Evolutionary conservation across 1,284 basidiomycete species (phyloP).

Genomic region (Pseudozyma tsukubaensis): DNA sequence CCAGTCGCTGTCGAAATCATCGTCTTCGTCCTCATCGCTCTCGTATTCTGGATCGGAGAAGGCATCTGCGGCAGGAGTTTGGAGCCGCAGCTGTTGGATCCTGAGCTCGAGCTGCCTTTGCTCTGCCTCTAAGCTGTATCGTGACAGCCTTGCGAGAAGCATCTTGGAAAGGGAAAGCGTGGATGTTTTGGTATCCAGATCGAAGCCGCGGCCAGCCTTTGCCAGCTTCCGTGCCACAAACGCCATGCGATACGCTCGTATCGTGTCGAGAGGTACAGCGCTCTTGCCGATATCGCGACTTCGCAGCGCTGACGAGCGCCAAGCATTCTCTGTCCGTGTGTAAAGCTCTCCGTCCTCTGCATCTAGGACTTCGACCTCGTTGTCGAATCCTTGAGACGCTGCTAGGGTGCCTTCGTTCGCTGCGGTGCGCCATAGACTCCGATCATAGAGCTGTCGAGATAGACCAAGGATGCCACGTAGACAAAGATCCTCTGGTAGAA

Average conservation of each 20-base stretch:
- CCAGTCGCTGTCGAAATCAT: constrained; percentile 40
- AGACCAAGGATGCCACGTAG: constrained; percentile 81
- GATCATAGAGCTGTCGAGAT: constrained; percentile 41
- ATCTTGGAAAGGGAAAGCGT: constrained; percentile 74
- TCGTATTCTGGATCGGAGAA: constrained; percentile 28
- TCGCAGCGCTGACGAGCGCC: constrained; percentile 76
- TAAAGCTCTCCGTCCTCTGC: constrained; percentile 49
- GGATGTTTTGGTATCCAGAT: constrained; percentile 71
- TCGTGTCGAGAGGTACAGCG: constrained; percentile 70
- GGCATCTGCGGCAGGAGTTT: constrained; percentile 4
- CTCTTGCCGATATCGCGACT: constrained; percentile 78
- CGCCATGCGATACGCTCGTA: constrained; percentile 76
- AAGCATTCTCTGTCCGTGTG: constrained; percentile 53
- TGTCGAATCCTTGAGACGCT: constrained; percentile 64
- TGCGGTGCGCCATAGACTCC: constrained; percentile 27
- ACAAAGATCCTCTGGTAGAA: constrained; percentile 94
- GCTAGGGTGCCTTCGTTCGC: constrained; percentile 17
- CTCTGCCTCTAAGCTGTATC: constrained; percentile 78
- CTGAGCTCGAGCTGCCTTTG: constrained; percentile 54
- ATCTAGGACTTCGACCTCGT: constrained; percentile 65
- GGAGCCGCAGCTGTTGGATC: constrained; percentile 72
- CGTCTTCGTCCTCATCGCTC: constrained; percentile 39
- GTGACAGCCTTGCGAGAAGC: constrained; percentile 77
- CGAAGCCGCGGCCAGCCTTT: constrained; percentile 80
- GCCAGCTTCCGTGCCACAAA: constrained; percentile 80